phyloP scores from a whole-genome alignment of 352 stramenopile genomes.

The Globisporangium takayamanum region DNA sequence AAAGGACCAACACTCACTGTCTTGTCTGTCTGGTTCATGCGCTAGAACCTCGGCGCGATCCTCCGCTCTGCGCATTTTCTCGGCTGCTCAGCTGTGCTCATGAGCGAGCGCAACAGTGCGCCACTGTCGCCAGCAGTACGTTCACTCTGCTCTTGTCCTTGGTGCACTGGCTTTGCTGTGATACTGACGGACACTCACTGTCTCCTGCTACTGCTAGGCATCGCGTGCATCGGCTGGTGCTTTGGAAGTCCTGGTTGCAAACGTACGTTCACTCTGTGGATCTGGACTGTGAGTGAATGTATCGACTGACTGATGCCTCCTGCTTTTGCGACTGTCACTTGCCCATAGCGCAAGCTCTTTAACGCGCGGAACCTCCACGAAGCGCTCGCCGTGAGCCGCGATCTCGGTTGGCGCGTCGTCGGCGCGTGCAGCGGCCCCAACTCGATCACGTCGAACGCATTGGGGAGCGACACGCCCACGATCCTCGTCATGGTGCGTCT shows the following conservation, averaged over 20 bases:
- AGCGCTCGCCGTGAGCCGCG: constrained; percentile 45
- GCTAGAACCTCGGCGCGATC: constrained; percentile 68
- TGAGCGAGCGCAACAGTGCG: constrained; percentile 67
- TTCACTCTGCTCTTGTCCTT: background rate
- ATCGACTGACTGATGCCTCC: background rate
- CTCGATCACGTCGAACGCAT: constrained; percentile 53
- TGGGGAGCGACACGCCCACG: constrained; percentile 40
- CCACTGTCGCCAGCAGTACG: constrained; percentile 59
- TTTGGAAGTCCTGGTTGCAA: constrained; percentile 68
- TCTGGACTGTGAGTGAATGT: too few relatives aligned
- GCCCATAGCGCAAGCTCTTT: constrained; percentile 47
- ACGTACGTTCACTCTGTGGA: constrained; percentile 22
- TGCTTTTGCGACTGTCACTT: background rate
- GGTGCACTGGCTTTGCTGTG: background rate
- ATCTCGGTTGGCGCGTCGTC: constrained; percentile 68
- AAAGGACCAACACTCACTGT: background rate
- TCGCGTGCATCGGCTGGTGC: constrained; percentile 70
- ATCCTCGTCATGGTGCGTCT: constrained; percentile 74
- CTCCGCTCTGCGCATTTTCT: constrained; percentile 76
- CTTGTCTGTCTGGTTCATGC: background rate
- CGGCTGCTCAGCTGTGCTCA: constrained; percentile 51
- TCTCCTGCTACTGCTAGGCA: constrained; percentile 17
- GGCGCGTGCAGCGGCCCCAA: constrained; percentile 69
- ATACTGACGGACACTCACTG: background rate
- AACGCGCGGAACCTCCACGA: constrained; percentile 68